Base-by-base conservation (phyloP, 352 stramenopile species). In the Globisporangium polare region DNA sequence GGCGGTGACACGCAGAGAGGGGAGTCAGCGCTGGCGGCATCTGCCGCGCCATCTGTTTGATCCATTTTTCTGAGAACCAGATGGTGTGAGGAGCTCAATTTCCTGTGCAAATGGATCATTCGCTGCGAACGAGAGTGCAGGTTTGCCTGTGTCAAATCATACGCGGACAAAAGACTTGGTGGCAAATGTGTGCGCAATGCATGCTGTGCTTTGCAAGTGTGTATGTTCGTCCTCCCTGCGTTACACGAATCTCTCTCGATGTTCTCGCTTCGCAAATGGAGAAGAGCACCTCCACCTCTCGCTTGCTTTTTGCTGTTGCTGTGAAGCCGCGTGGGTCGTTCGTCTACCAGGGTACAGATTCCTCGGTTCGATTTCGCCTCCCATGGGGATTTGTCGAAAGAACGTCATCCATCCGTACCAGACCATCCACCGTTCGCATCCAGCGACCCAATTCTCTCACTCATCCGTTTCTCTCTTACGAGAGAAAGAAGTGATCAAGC, bases 291-390 rank as follows among this genome's bases (percentile, higher is more conserved):
- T 15, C 9, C 15, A 9, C 33, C 18, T 10, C 18, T 41, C 20
- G 5, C 41, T 43, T 53, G 49, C 6, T 56, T n/a, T n/a, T n/a
- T 64, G 33, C 27, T 63, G 37, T 20, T 57, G 12, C 20, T 63
- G 58, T 59, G 50, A 65, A 49, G 42, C 41, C 18, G 60, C 41
- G 60, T 35, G 37, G 29, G 35, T 33, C 51, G 60, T 53, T 54
- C 51, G 60, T 65, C 60, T 65, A 22, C 26, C 39, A 60, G 56
- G 52, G 49, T 69, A 55, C 71, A 69, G 66, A 83, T 77, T 72
- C 58, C 67, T 90, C 78, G 66, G 80, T 76, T 88, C 80, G 20
- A 84, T 85, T 86, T 86, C 80, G 75, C 76, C 83, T 83, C 77
- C 68, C 37, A 47, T 62, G 65, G 56, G 69, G 77, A 88, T 90